phyloP scores from a whole-genome alignment of 495 filamentous ascomycete genomes.

The Rhypophila decipiens region DNA sequence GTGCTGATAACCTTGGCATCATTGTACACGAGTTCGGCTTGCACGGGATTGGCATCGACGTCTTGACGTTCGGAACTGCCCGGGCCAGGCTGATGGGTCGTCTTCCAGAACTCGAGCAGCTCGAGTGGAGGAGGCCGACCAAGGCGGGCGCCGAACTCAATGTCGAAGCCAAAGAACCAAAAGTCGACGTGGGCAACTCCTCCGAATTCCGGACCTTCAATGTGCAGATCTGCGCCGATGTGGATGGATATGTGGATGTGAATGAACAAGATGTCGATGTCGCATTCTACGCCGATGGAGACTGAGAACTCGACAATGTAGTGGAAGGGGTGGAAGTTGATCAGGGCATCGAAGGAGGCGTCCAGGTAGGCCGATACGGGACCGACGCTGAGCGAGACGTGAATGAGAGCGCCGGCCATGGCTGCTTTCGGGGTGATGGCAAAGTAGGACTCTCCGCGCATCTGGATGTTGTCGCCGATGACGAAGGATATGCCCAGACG shows the following conservation, averaged over 20 bases:
- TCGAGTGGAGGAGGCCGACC: not conserved
- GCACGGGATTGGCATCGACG: not conserved
- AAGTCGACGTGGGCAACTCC: constrained; percentile 38
- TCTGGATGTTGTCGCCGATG: constrained; percentile 22
- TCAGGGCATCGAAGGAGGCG: constrained; percentile 40
- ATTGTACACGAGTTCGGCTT: not conserved
- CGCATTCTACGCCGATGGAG: constrained; percentile 32
- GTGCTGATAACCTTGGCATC: not conserved
- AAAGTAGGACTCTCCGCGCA: constrained; percentile 43
- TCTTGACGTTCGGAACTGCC: not conserved
- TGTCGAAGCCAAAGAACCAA: constrained; percentile 36
- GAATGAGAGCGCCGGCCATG: constrained; percentile 42
- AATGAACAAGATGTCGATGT: constrained; percentile 30
- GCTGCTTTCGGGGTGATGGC: constrained; percentile 46
- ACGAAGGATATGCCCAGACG: constrained; percentile 40
- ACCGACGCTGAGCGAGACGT: constrained; percentile 22
- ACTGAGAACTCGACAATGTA: constrained; percentile 34
- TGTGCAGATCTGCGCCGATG: constrained; percentile 29
- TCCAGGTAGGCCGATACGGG: constrained; percentile 37
- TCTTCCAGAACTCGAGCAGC: not conserved
- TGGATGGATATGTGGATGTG: constrained; percentile 27
- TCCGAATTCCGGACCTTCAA: constrained; percentile 30
- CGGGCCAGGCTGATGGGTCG: not conserved
- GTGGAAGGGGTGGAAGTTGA: constrained; percentile 46
- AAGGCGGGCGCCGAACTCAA: constrained; percentile 32